Conservation (phyloP, 2,329 filamentous ascomycete species). For the Thielaviopsis musarum region DNA sequence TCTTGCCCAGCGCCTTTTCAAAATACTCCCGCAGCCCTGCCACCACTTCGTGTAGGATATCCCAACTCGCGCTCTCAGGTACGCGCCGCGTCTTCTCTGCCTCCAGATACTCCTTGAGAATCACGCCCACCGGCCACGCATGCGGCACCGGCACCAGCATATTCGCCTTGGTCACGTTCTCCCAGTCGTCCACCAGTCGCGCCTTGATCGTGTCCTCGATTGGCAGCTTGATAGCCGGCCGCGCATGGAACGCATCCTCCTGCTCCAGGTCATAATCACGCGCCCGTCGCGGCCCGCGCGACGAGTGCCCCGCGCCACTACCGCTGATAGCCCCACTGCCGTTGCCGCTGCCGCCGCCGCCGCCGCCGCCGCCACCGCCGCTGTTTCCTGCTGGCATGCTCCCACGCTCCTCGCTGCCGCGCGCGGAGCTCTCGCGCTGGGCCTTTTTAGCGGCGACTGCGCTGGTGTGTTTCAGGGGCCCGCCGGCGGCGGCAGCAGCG, state of each 20-base stretch:
- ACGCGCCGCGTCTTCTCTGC: conserved; percentile 51
- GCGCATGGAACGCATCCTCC: conserved; percentile 76
- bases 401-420: conserved; percentile 59
- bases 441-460: conserved; percentile 31
- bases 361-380: conserved; percentile 45
- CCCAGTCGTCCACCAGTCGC: conserved; percentile 93
- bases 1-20: conserved; percentile 71
- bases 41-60: conserved; percentile 81
- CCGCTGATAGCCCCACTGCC: conserved; percentile 54
- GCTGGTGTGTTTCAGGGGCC: conserved; percentile 23
- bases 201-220: conserved; percentile 85
- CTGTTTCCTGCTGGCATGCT: conserved; percentile 16
- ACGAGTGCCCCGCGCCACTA: conserved; percentile 35
- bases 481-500: not conserved
- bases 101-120: conserved; percentile 65
- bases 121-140: conserved; percentile 53
- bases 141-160: conserved; percentile 77
- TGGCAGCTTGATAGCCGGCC: conserved; percentile 70
- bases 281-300: conserved; percentile 54
- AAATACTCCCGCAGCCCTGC: conserved; percentile 85
- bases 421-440: conserved; percentile 50
- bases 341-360: conserved; percentile 58
- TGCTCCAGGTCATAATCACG: conserved; percentile 72
- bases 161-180: conserved; percentile 91
- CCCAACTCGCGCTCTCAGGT: conserved; percentile 51